Conservation (phyloP, 805 yeast genomes). For the Barnettozyma vustinii region DNA sequence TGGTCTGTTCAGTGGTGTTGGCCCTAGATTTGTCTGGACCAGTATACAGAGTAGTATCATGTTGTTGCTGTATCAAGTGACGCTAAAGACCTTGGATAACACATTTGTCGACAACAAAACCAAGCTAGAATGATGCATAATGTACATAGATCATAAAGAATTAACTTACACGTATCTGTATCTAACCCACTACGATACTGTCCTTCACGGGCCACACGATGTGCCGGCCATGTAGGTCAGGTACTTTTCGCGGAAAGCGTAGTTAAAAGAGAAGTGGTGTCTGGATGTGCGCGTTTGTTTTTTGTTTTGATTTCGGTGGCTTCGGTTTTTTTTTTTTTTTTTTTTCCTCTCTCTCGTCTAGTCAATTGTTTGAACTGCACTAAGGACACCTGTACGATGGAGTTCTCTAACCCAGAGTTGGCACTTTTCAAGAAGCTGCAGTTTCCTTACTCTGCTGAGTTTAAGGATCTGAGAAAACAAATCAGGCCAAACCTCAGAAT, state of each 20-base stretch:
- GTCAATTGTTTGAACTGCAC: neutral
- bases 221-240: neutral
- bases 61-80: conserved; percentile 80
- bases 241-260: neutral
- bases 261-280: neutral
- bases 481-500: conserved; percentile 18
- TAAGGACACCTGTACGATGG: neutral
- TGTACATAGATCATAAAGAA: conserved; percentile 2
- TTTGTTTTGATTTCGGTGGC: neutral
- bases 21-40: conserved; percentile 96
- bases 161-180: neutral
- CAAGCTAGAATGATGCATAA: conserved; percentile 4
- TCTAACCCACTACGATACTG: too few relatives aligned
- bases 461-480: conserved; percentile 14
- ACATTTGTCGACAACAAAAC: conserved; percentile 1
- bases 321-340: neutral
- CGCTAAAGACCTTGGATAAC: conserved; percentile 43
- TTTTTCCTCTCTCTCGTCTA: neutral
- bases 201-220: too few relatives aligned
- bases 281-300: neutral
- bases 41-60: conserved; percentile 91
- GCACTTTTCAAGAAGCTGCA: conserved; percentile 9
- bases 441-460: conserved; percentile 22
- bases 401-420: conserved; percentile 5
- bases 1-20: conserved; percentile 90